Conservation (phyloP, 768 basidiomycete genomes). For the Boletus eberwhitei region DNA sequence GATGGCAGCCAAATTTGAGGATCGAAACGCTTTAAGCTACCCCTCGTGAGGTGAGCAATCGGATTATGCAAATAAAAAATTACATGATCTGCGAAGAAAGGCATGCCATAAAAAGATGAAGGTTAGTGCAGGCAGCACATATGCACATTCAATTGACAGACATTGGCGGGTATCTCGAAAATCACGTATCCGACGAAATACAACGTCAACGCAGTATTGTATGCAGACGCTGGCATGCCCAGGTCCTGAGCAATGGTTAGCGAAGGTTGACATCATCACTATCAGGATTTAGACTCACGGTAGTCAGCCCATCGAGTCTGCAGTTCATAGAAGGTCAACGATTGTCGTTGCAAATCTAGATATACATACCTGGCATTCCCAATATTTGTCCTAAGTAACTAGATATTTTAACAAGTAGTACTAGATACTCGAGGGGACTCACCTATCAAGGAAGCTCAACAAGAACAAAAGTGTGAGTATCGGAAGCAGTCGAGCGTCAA, state of each 20-base stretch:
- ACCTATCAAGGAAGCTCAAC: constrained; percentile 42
- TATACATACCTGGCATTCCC: constrained; percentile 37
- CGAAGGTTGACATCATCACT: background rate
- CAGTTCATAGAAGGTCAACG: background rate
- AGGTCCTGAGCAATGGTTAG: constrained; percentile 40
- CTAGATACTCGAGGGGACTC: background rate
- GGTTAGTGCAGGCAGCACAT: background rate
- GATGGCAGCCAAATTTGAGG: constrained; percentile 61
- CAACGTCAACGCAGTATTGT: constrained; percentile 55
- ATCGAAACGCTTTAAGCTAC: constrained; percentile 54
- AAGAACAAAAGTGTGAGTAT: constrained; percentile 40
- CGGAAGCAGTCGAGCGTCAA: constrained; percentile 38
- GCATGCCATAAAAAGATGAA: background rate
- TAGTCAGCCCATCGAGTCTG: constrained; percentile 53
- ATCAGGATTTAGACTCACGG: constrained; percentile 29
- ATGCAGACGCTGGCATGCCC: constrained; percentile 45
- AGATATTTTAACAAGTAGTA: background rate
- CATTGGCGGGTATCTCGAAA: constrained; percentile 61
- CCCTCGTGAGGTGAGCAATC: constrained; percentile 2
- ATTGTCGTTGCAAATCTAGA: background rate
- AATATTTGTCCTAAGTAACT: constrained; percentile 35
- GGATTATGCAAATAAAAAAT: constrained; percentile 8
- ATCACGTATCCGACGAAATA: constrained; percentile 60
- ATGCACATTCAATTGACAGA: constrained; percentile 18
- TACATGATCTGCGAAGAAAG: constrained; percentile 20